A percentile compares a stretch with the other conserved stretches of the same genome.
These are phyloP conservation scores for Aspergillus sp. DNA, from an alignment of 2,329 filamentous ascomycete genomes.

Conservation along the genomic window DNA sequence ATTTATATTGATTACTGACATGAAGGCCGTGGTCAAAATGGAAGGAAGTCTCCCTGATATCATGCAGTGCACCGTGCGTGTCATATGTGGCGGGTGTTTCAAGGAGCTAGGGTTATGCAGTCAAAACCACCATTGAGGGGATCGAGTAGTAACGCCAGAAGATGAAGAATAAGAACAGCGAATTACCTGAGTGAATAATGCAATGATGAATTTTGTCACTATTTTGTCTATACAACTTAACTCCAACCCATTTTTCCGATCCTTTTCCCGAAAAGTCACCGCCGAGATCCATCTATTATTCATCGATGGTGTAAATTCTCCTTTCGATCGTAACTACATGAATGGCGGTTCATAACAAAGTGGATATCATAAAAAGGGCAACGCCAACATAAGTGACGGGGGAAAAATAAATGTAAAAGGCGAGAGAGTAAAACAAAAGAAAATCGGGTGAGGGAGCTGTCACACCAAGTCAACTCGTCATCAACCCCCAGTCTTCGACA, in stretches of 20 bases:
- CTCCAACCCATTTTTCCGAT: slow-evolving; percentile 9
- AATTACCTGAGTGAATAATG: background rate
- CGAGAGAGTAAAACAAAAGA: slow-evolving; percentile 1
- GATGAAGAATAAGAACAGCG: too few species aligned
- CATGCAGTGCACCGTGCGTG: too few species aligned
- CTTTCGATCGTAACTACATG: background rate
- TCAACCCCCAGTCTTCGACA: background rate
- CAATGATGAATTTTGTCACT: background rate
- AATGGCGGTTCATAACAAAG: slow-evolving; percentile 3
- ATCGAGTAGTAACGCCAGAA: too few species aligned
- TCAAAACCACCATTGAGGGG: too few species aligned
- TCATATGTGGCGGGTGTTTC: too few species aligned
- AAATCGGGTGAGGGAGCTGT: slow-evolving; percentile 8
- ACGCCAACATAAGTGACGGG: background rate
- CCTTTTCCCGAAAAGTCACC: background rate
- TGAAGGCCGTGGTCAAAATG: too few species aligned
- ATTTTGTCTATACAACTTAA: slow-evolving; percentile 17
- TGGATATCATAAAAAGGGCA: slow-evolving; percentile 10
- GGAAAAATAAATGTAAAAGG: background rate
- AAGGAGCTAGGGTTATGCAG: too few species aligned
- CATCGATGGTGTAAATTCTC: background rate
- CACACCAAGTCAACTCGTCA: background rate
- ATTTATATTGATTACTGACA: too few species aligned
- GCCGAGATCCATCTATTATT: background rate
- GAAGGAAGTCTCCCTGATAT: too few species aligned